Conservation (phyloP, 73 alveolate species). For the Chromera velia region DNA sequence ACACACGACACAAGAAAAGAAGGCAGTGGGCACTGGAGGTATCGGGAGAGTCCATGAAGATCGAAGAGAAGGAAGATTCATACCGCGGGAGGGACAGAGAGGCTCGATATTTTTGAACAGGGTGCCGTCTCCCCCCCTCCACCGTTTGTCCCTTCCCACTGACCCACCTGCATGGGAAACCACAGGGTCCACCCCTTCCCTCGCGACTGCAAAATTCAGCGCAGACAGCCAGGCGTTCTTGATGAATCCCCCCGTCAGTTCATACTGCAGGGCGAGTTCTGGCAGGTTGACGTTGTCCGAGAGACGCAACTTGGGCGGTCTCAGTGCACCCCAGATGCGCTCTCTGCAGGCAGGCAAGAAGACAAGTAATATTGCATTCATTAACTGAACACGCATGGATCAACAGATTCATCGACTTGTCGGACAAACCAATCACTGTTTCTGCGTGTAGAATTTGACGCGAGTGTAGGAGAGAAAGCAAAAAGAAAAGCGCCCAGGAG, state of each 20-base stretch:
- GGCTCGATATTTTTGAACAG: too few species aligned
- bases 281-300: constrained; percentile 18
- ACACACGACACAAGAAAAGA: too few species aligned
- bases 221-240: too few species aligned
- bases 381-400: background rate
- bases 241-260: constrained; percentile 28
- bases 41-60: too few species aligned
- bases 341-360: constrained; percentile 16
- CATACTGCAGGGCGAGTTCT: constrained; percentile 27
- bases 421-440: background rate
- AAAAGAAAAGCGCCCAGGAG: background rate
- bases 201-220: too few species aligned
- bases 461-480: background rate
- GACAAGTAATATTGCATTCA: background rate
- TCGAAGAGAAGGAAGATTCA: too few species aligned
- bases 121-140: too few species aligned
- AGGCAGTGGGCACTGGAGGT: too few species aligned
- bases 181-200: too few species aligned
- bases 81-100: too few species aligned
- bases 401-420: background rate
- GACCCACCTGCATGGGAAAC: too few species aligned
- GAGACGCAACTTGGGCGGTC: constrained; percentile 11
- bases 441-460: background rate
- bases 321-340: constrained; percentile 24
- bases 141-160: too few species aligned